Evolutionary conservation across 495 filamentous ascomycete species (phyloP).

Genomic region (Rostrohypoxylon terebratum): DNA sequence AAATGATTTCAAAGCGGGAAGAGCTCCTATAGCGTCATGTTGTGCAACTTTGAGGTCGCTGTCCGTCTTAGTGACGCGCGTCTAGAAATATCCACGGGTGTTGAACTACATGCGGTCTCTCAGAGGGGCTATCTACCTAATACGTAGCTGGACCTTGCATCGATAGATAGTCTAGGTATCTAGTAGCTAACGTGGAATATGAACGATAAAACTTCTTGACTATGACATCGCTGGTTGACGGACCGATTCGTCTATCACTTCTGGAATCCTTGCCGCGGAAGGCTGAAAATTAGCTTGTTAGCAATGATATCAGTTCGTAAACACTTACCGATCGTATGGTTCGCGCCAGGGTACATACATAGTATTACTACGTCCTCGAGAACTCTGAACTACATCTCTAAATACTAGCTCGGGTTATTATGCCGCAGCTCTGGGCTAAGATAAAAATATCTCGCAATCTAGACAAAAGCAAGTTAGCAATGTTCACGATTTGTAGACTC

Average conservation of each 20-base stretch:
- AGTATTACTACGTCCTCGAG: too few species aligned
- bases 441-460: background rate
- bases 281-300: background rate
- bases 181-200: too few species aligned
- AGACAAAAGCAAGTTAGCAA: background rate
- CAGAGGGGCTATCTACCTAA: too few species aligned
- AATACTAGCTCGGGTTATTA: background rate
- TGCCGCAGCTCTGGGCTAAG: background rate
- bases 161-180: too few species aligned
- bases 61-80: background rate
- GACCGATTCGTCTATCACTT: background rate
- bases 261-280: background rate
- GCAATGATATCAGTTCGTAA: background rate
- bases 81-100: slow-evolving; percentile 3
- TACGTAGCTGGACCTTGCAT: too few species aligned
- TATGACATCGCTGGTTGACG: background rate
- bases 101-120: background rate
- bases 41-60: slow-evolving; percentile 23
- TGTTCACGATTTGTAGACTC: background rate
- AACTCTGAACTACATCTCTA: too few species aligned
- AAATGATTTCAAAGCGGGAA: background rate
- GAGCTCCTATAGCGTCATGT: slow-evolving; percentile 17
- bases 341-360: slow-evolving; percentile 16
- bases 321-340: slow-evolving; percentile 20
- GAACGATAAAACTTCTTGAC: too few species aligned